Evolutionary conservation across 768 basidiomycete genomes (phyloP).

Genomic region (Cyclocybe aegerita): DNA sequence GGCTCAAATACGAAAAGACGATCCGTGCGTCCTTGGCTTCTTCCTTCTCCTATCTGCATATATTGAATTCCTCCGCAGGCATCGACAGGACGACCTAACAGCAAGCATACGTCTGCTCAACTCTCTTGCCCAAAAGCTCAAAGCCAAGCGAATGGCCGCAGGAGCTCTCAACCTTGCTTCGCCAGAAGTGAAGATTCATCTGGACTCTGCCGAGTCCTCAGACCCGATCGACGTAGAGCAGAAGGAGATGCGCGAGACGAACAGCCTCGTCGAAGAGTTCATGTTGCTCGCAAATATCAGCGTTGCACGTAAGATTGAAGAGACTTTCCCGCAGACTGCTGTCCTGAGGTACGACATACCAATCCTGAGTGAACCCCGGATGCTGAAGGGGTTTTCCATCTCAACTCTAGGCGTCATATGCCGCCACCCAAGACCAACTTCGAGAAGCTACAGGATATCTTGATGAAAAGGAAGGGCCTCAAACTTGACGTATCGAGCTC

Average conservation of each 20-base stretch:
- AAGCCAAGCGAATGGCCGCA: conserved; percentile 83
- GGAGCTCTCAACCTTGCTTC: conserved; percentile 98
- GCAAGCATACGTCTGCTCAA: conserved; percentile 88
- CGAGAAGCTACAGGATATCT: conserved; percentile 91
- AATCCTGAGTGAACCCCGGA: not conserved
- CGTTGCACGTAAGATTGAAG: conserved; percentile 89
- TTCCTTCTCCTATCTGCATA: not conserved
- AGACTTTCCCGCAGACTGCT: conserved; percentile 93
- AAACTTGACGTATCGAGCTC: conserved; percentile 89
- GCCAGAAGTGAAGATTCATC: conserved; percentile 95
- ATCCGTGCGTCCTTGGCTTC: conserved; percentile 56
- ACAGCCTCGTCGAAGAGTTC: conserved; percentile 97
- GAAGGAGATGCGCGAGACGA: conserved; percentile 90
- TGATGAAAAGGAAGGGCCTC: conserved; percentile 82
- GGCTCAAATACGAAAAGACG: conserved; percentile 92
- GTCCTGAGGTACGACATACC: conserved; percentile 65
- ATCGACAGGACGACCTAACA: conserved; percentile 78
- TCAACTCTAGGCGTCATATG: conserved; percentile 67
- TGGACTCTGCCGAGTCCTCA: conserved; percentile 89
- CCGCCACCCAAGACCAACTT: conserved; percentile 94
- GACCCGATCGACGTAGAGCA: conserved; percentile 98
- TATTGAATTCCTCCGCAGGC: conserved; percentile 37
- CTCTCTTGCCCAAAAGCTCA: conserved; percentile 79
- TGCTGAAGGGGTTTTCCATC: not conserved
- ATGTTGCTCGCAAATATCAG: conserved; percentile 98